phyloP scores from a whole-genome alignment of 2,329 filamentous ascomycete species.

The Exophiala mesophila region DNA sequence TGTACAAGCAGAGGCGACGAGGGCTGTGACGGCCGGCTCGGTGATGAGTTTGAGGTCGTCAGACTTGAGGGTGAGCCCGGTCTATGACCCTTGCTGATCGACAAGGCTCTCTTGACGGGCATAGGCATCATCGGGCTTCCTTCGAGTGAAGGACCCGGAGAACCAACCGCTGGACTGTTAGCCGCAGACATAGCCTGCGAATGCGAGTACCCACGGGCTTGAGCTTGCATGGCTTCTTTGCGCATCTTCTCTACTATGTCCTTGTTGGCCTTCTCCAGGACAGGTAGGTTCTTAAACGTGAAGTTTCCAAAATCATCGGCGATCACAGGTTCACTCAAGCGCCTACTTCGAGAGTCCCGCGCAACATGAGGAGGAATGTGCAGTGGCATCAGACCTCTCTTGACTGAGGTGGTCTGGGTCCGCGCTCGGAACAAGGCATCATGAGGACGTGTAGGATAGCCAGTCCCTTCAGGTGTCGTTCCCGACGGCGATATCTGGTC shows the following conservation, averaged over 20 bases:
- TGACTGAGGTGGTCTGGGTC: slow-evolving; percentile 79
- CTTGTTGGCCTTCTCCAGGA: slow-evolving; percentile 96
- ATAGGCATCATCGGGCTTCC: slow-evolving; percentile 78
- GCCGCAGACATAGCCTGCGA: slow-evolving; percentile 37
- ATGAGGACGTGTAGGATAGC: slow-evolving; percentile 86
- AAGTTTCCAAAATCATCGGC: slow-evolving; percentile 95
- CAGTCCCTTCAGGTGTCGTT: slow-evolving; percentile 55
- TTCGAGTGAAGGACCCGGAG: slow-evolving; percentile 68
- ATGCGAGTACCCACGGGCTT: slow-evolving; percentile 47
- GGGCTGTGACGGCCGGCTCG: slow-evolving; percentile 75
- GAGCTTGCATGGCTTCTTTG: slow-evolving; percentile 76
- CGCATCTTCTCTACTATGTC: slow-evolving; percentile 95
- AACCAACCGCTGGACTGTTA: slow-evolving; percentile 35
- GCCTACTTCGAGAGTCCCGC: slow-evolving; percentile 77
- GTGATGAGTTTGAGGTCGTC: slow-evolving; percentile 77
- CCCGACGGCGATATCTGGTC: slow-evolving; percentile 76
- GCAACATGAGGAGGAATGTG: slow-evolving; percentile 90
- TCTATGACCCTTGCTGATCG: slow-evolving; percentile 74
- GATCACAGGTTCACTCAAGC: slow-evolving; percentile 83
- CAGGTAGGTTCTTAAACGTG: slow-evolving; percentile 93
- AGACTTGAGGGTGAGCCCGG: slow-evolving; percentile 81
- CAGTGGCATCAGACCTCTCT: slow-evolving; percentile 87
- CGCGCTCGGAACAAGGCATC: slow-evolving; percentile 88
- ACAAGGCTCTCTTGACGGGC: slow-evolving; percentile 75
- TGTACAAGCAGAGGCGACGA: slow-evolving; percentile 93